Conservation (phyloP, 305 asterid genomes). For the Solanum hybrid region DNA sequence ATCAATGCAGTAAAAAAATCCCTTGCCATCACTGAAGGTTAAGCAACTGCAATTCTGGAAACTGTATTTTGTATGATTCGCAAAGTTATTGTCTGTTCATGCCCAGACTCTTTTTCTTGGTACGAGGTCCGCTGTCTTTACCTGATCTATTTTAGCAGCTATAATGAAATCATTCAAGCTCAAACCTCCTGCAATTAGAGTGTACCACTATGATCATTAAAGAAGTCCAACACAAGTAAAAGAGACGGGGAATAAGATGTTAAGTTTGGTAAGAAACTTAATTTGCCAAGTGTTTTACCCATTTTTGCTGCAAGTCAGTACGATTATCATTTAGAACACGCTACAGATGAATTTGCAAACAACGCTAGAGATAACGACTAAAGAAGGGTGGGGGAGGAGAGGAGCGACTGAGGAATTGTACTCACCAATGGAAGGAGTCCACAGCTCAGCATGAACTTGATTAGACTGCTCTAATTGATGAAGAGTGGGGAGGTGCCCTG, state of each 20-base stretch:
- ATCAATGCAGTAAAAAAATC: not conserved
- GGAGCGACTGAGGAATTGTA: not conserved
- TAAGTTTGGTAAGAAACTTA: not conserved
- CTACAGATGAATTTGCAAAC: not conserved
- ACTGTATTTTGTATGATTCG: not conserved
- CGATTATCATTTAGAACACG: not conserved
- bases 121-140: constrained; percentile 70
- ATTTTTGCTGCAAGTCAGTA: not conserved
- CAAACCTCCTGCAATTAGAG: constrained; percentile 63
- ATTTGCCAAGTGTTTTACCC: not conserved
- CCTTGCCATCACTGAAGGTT: not conserved
- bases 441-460: constrained; percentile 58
- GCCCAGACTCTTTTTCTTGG: constrained; percentile 88
- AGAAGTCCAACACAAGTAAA: not conserved
- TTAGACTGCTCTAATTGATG: constrained; percentile 51
- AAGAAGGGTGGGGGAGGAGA: not conserved
- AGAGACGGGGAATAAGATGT: not conserved
- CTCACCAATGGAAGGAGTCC: constrained; percentile 64
- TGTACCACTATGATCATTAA: not conserved
- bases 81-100: constrained; percentile 3
- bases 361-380: not conserved
- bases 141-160: constrained; percentile 76
- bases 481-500: constrained; percentile 56
- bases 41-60: not conserved
- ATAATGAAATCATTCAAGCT: constrained; percentile 85